phyloP scores from a whole-genome alignment of 108 stramenopile genomes.

The Epithemia pelagica region DNA sequence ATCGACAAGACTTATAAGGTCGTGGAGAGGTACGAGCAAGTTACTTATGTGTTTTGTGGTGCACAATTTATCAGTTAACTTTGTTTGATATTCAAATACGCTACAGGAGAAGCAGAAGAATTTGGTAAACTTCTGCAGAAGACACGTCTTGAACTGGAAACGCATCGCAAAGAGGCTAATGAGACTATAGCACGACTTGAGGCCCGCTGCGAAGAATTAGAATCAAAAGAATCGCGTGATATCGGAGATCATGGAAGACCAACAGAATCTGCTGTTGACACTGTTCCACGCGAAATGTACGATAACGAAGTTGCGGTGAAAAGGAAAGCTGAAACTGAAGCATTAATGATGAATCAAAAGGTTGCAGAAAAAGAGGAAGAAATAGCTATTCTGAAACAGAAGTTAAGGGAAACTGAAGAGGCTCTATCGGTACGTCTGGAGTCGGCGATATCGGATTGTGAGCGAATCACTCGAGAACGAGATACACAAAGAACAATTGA shows the following conservation, averaged over 20 bases:
- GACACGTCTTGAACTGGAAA: neutral
- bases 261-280: neutral
- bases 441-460: neutral
- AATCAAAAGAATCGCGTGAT: conserved; percentile 3
- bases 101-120: neutral
- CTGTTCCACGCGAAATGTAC: neutral
- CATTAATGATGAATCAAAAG: neutral
- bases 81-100: no score
- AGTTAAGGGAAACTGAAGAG: neutral
- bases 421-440: neutral
- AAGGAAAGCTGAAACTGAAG: conserved; percentile 23
- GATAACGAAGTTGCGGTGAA: conserved; percentile 49
- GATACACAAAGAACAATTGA: neutral
- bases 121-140: neutral
- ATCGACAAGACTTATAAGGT: neutral
- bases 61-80: no score
- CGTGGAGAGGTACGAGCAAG: neutral
- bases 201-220: conserved; percentile 8
- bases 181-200: conserved; percentile 52
- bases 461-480: neutral
- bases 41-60: no score
- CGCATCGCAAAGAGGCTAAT: conserved; percentile 52
- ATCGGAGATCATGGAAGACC: conserved; percentile 8
- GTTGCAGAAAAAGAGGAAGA: conserved; percentile 2
- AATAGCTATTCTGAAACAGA: conserved; percentile 1